Evolutionary conservation across 2,329 filamentous ascomycete species (phyloP).

Genomic region (Teratosphaeria gauchensis): DNA sequence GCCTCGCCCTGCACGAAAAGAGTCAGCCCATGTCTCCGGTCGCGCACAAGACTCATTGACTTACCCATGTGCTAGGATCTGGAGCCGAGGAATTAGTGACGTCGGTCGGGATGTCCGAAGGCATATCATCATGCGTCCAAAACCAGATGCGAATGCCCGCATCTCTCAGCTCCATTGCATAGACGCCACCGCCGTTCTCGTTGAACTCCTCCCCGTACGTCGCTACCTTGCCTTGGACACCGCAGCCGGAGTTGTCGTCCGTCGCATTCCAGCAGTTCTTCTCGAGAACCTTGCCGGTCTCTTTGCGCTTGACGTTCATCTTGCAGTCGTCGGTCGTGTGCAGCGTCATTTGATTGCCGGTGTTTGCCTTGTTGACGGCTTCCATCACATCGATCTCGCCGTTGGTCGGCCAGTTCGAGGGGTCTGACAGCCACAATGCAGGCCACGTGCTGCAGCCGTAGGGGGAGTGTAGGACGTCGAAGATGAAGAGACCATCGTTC

Average conservation of each 20-base stretch:
- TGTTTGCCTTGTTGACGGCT: slow-evolving; percentile 21
- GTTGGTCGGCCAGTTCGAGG: slow-evolving; percentile 30
- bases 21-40: neutral
- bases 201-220: slow-evolving; percentile 24
- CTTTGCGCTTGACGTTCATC: slow-evolving; percentile 20
- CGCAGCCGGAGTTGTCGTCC: slow-evolving; percentile 23
- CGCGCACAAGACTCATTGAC: neutral
- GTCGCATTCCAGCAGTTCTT: slow-evolving; percentile 18
- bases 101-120: slow-evolving; percentile 30
- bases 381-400: slow-evolving; percentile 26
- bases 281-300: slow-evolving; percentile 19
- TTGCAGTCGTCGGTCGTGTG: slow-evolving; percentile 25
- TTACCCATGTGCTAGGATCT: slow-evolving; percentile 49
- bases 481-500: slow-evolving; percentile 27
- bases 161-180: slow-evolving; percentile 24
- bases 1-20: slow-evolving; percentile 36
- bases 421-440: slow-evolving; percentile 32
- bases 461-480: slow-evolving; percentile 27
- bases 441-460: slow-evolving; percentile 31
- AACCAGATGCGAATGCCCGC: slow-evolving; percentile 25
- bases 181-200: slow-evolving; percentile 23
- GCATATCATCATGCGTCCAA: slow-evolving; percentile 22
- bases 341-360: slow-evolving; percentile 12
- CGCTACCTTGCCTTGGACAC: slow-evolving; percentile 14
- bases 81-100: slow-evolving; percentile 33